A percentile compares a stretch with the other conserved stretches of the same genome.
Evolutionary conservation across 768 basidiomycete genomes (phyloP).

Genomic region (Lactarius akahatsu): DNA sequence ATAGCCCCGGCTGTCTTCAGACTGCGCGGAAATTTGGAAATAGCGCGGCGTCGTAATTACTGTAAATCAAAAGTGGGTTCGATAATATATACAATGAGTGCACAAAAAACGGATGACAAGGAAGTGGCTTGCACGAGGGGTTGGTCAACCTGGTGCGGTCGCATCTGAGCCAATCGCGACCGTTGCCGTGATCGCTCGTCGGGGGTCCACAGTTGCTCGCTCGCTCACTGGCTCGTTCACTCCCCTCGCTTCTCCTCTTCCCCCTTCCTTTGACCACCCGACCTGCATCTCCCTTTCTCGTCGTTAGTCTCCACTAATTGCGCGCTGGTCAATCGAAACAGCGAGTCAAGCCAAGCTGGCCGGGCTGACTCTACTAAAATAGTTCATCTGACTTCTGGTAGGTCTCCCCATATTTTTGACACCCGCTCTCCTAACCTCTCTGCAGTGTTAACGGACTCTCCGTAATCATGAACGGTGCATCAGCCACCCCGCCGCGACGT

Average conservation of each 20-base stretch:
- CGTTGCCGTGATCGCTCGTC: constrained; percentile 26
- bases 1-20: not conserved
- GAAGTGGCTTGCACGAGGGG: not conserved
- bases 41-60: not conserved
- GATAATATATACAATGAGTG: not conserved
- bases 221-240: constrained; percentile 7
- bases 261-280: constrained; percentile 2
- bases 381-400: constrained; percentile 12
- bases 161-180: constrained; percentile 27
- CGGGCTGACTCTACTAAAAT: constrained; percentile 9
- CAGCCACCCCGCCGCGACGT: constrained; percentile 26
- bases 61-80: not conserved
- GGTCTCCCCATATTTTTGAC: not conserved
- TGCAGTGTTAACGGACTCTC: constrained; percentile 12
- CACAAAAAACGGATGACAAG: not conserved
- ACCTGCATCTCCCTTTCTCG: constrained; percentile 8
- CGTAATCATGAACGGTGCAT: constrained; percentile 21
- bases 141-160: not conserved
- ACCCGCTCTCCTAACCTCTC: not conserved
- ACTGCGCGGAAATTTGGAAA: not conserved
- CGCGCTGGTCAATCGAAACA: not conserved
- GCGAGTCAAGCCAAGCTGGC: not conserved
- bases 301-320: not conserved
- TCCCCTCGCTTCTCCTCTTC: not conserved
- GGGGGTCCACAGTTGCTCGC: not conserved